Base-by-base conservation (phyloP, 345 rosid genomes). In the Triadica sebifera region DNA sequence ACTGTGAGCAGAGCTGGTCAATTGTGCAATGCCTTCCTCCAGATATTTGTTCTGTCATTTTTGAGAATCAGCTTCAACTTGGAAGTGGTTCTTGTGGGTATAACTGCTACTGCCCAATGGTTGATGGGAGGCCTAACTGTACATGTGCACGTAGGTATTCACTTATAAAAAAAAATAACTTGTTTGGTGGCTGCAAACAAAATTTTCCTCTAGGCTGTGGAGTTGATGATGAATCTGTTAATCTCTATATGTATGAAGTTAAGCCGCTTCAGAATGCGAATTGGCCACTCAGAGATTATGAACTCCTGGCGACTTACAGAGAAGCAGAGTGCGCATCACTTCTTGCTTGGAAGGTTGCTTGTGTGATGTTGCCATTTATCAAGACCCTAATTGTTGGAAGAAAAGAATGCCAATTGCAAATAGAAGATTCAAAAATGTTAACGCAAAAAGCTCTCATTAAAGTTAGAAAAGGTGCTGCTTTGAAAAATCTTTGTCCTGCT, bases 71-170 rank as follows among this genome's bases (percentile, higher is more conserved):
- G n/a, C n/a, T n/a, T n/a, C n/a, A n/a, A n/a, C n/a, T n/a, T 6
- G 83, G 85, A 12, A 75, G 83, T 67, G 83, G 87, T 12, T 15
- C 70, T 2, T 81, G 87, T 43, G 87, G 87, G 16, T 81, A 46
- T 38, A 79, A 79, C 45, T 72, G 72, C 47, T 64, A 74, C 24
- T 84, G 87, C 80, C 29, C 16, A 34, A 69, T 69, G 1, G 52
- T 34, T 2, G 47, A 68, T n/a, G 0, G 19, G 5, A 55, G 77
- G 56, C 79, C 81, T 4, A 11, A 20, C 6, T 83, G 85, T 29
- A 39, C 72, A 1, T 83, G 85, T 74, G 81, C 83, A 10, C 12
- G n/a, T 4, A 75, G 79, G 17, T 80, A 74, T 71, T 67, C 67
- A 11, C 29, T 74, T 6, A 12, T 68, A 5, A 75, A 77, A 12